These are phyloP conservation scores for Aspergillus fischeri DNA, from an alignment of 2,329 filamentous ascomycete genomes.

Conservation along the genomic window DNA sequence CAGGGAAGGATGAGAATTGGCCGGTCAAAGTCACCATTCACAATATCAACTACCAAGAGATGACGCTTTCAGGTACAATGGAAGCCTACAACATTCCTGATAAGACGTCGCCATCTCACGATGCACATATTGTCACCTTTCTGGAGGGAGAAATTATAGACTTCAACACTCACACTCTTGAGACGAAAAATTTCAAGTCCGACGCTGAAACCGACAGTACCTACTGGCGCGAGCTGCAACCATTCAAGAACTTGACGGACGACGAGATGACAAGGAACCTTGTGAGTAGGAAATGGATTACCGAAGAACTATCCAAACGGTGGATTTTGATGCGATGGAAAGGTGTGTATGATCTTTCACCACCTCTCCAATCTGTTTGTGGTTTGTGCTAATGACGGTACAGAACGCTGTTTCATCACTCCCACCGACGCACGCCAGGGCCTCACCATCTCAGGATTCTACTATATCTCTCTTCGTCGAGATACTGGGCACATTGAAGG, in stretches of 20 bases:
- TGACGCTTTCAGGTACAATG: conserved; percentile 66
- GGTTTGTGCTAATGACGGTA: conserved; percentile 9
- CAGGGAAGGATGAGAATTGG: conserved; percentile 55
- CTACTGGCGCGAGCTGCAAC: conserved; percentile 47
- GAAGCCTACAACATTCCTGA: conserved; percentile 65
- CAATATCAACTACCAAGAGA: conserved; percentile 55
- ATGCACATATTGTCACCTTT: conserved; percentile 58
- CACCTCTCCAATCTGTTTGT: not conserved
- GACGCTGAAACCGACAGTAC: conserved; percentile 44
- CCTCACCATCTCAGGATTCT: conserved; percentile 49
- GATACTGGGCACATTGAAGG: conserved; percentile 45
- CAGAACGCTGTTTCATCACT: conserved; percentile 48
- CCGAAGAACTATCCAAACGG: conserved; percentile 37
- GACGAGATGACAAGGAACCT: conserved; percentile 42
- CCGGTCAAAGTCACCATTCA: conserved; percentile 65
- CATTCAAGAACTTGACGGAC: conserved; percentile 44
- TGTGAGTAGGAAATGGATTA: conserved; percentile 43
- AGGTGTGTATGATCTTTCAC: conserved; percentile 27
- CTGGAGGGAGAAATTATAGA: conserved; percentile 68
- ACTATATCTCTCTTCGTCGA: conserved; percentile 47
- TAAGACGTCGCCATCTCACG: conserved; percentile 40
- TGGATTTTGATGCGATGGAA: conserved; percentile 53
- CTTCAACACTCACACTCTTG: conserved; percentile 48
- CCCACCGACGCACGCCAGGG: conserved; percentile 44
- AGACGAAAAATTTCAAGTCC: conserved; percentile 46